phyloP scores from a whole-genome alignment of 2,329 filamentous ascomycete species.

The Colletotrichum eleusines region DNA sequence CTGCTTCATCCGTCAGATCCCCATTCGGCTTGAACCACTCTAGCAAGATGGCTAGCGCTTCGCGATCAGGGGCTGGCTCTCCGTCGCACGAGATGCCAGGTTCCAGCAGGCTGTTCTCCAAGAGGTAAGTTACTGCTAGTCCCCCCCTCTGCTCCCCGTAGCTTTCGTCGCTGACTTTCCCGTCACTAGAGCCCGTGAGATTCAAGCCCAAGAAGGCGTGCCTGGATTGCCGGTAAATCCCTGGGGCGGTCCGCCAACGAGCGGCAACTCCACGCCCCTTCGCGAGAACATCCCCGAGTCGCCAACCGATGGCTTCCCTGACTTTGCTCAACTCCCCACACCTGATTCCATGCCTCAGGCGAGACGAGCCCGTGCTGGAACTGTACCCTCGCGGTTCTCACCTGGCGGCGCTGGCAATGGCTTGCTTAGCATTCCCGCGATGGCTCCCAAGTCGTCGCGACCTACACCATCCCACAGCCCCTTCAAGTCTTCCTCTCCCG shows the following conservation, averaged over 20 bases:
- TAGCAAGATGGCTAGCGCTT: slow-evolving; percentile 69
- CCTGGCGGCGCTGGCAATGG: slow-evolving; percentile 76
- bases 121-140: slow-evolving; percentile 76
- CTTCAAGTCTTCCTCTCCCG: slow-evolving; percentile 77
- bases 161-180: slow-evolving; percentile 35
- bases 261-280: slow-evolving; percentile 94
- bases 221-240: slow-evolving; percentile 75
- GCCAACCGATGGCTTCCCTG: slow-evolving; percentile 94
- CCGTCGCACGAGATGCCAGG: slow-evolving; percentile 90
- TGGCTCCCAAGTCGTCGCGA: slow-evolving; percentile 82
- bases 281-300: slow-evolving; percentile 98
- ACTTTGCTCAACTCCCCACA: slow-evolving; percentile 80
- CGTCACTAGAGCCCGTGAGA: slow-evolving; percentile 84
- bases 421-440: slow-evolving; percentile 65
- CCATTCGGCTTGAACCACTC: slow-evolving; percentile 75
- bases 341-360: slow-evolving; percentile 75
- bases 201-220: slow-evolving; percentile 95
- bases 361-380: slow-evolving; percentile 89
- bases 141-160: background rate
- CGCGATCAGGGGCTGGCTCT: slow-evolving; percentile 91
- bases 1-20: slow-evolving; percentile 73
- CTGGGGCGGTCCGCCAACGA: slow-evolving; percentile 96
- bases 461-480: slow-evolving; percentile 89
- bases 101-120: slow-evolving; percentile 84
- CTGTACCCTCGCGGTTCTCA: slow-evolving; percentile 94